Evolutionary conservation across 495 filamentous ascomycete genomes (phyloP), one percentile per base, ranked within the genome.

Genomic region (Oidiodendron maius): DNA sequence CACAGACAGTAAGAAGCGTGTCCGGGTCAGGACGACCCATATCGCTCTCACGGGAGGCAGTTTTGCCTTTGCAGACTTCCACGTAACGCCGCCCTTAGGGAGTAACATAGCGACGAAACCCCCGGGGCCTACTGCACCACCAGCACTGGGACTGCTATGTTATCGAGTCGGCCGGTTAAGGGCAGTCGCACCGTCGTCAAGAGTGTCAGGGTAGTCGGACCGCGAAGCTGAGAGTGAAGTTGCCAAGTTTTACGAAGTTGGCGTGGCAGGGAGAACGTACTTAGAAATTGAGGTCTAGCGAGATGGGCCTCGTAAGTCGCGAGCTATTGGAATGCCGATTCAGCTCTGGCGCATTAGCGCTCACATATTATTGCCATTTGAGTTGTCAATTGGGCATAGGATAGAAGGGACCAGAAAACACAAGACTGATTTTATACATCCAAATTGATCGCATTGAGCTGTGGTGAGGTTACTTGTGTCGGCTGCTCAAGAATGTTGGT

Each of bases 11-110:
- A 96, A 71, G 49, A 93, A 86, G 30, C 90, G 80, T 49, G 90
- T 87, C 56, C 82, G 78, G 47, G 86, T 84, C 39, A 96, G 63
- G 58, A 89, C 77, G 41, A 85, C 71, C 64, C 84, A 76, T 65
- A 98, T 67, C 32, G 87, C 86, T 69, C 88, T 78, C 55, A 84
- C 82, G 50, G 90, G 89, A 3, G 91, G 91, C 55, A 97, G 71
- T 49, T 82, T 75, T 56, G 87, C 75, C 68, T 76, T 84, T 45
- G 94, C 81, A 55, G 89, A 86, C 73, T 95, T 96, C 87, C 91
- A 96, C 64, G 76, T 93, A 61, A 94, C 78, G 67, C 87, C 51
- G 66, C 86, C 86, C 67, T 94, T 95, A 44, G 87, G 86, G 55
- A 93, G 76, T 65, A 95, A 71, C 83, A 87, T 87, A 38, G 50